These are phyloP conservation scores for Mycena sp. DNA, from an alignment of 1,284 basidiomycete species.

Conservation along the genomic window DNA sequence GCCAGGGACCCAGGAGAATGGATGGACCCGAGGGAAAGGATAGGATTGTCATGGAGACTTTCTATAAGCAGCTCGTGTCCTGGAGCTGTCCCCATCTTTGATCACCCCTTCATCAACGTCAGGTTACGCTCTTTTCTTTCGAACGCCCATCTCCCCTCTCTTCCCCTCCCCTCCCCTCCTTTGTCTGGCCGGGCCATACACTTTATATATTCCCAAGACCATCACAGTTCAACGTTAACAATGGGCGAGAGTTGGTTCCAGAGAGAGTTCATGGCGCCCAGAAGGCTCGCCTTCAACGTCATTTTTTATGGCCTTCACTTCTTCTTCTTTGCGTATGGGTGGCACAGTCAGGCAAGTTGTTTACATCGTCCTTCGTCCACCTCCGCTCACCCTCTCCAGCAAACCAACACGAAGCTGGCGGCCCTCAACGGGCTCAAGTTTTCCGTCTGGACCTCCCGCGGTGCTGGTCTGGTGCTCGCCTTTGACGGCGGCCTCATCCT, in stretches of 20 bases:
- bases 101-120: conserved; percentile 39
- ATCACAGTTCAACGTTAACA: conserved; percentile 37
- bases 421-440: conserved; percentile 80
- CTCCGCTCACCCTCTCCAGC: conserved; percentile 48
- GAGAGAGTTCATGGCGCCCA: conserved; percentile 69
- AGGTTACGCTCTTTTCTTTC: conserved; percentile 36
- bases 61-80: conserved; percentile 1
- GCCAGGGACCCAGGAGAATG: not conserved
- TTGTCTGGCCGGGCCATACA: conserved; percentile 63
- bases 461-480: conserved; percentile 87
- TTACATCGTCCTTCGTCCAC: conserved; percentile 6
- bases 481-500: conserved; percentile 86
- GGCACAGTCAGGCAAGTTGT: conserved; percentile 76
- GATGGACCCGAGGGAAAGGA: conserved; percentile 21
- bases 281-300: conserved; percentile 76
- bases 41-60: conserved; percentile 11
- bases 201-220: conserved; percentile 40
- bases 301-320: conserved; percentile 82
- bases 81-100: conserved; percentile 12
- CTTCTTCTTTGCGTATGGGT: conserved; percentile 79
- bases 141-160: conserved; percentile 37
- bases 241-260: conserved; percentile 79
- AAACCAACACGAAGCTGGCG: conserved; percentile 67
- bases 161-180: no score
- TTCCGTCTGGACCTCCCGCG: conserved; percentile 88